phyloP scores from a whole-genome alignment of 306 rosid species.

The Coriaria nepalensis region DNA sequence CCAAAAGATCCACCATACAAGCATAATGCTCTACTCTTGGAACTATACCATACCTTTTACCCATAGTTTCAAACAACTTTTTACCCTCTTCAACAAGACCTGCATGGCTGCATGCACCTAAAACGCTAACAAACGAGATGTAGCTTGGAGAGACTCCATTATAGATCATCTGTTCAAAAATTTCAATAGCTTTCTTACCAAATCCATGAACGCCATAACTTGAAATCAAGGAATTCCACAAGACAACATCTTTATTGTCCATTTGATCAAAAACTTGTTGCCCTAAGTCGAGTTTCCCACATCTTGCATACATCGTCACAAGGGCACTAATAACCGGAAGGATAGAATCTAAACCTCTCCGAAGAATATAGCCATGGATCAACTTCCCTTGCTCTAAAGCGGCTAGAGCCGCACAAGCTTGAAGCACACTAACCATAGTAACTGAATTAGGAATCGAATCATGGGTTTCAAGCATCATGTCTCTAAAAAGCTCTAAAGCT shows the following conservation, averaged over 20 bases:
- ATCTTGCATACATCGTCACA: conserved; percentile 71
- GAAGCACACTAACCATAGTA: conserved; percentile 93
- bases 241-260: conserved; percentile 50
- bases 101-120: conserved; percentile 89
- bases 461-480: conserved; percentile 47
- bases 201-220: conserved; percentile 75
- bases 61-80: conserved; percentile 52
- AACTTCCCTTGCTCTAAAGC: conserved; percentile 76
- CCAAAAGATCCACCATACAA: conserved; percentile 91
- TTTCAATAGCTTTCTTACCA: conserved; percentile 56
- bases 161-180: conserved; percentile 53
- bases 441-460: conserved; percentile 70
- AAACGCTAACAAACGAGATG: conserved; percentile 57
- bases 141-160: conserved; percentile 54
- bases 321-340: conserved; percentile 68
- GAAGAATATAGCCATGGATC: conserved; percentile 71
- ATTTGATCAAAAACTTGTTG: conserved; percentile 46
- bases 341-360: conserved; percentile 82
- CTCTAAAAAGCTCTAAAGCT: conserved; percentile 67
- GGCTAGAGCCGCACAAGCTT: conserved; percentile 69
- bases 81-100: conserved; percentile 75
- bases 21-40: conserved; percentile 81
- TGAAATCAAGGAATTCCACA: conserved; percentile 82
- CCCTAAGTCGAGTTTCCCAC: conserved; percentile 62
- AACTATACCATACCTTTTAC: conserved; percentile 32